Evolutionary conservation across 108 stramenopile genomes (phyloP).

Genomic region (Thalassiosira profunda): DNA sequence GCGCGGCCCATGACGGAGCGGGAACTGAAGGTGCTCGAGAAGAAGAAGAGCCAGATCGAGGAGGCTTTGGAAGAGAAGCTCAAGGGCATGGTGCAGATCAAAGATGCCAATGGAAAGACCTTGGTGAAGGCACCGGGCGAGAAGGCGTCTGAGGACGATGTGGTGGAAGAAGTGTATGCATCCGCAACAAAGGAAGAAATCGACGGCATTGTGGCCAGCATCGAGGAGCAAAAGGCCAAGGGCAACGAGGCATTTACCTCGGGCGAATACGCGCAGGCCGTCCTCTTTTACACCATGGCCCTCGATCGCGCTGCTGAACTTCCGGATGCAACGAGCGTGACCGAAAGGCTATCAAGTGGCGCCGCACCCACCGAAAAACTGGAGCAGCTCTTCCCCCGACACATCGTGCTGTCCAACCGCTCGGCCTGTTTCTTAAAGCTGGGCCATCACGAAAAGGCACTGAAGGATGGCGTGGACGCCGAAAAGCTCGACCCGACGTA

Average conservation of each 20-base stretch:
- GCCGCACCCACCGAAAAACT: background rate
- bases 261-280: conserved; percentile 92
- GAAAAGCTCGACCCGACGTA: conserved; percentile 69
- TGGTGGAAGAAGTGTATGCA: conserved; percentile 71
- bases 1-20: conserved; percentile 38
- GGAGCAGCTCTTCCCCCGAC: conserved; percentile 67
- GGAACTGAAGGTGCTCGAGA: conserved; percentile 36
- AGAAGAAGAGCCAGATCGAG: conserved; percentile 44
- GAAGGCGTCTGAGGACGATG: conserved; percentile 57
- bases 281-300: conserved; percentile 84
- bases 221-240: conserved; percentile 81
- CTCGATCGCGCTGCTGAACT: conserved; percentile 87
- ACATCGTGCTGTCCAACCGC: conserved; percentile 84
- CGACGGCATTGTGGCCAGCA: conserved; percentile 67
- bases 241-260: conserved; percentile 89
- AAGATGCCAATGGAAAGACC: conserved; percentile 51
- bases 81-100: conserved; percentile 47
- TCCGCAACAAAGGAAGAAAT: conserved; percentile 70
- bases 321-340: conserved; percentile 55
- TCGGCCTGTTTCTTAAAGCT: conserved; percentile 91
- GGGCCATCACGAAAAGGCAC: conserved; percentile 93
- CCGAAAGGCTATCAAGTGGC: conserved; percentile 16
- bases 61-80: conserved; percentile 74
- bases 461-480: conserved; percentile 73
- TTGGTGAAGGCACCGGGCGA: conserved; percentile 47